phyloP scores from a whole-genome alignment of 2,329 filamentous ascomycete genomes.

The Fusarium denticulatum region DNA sequence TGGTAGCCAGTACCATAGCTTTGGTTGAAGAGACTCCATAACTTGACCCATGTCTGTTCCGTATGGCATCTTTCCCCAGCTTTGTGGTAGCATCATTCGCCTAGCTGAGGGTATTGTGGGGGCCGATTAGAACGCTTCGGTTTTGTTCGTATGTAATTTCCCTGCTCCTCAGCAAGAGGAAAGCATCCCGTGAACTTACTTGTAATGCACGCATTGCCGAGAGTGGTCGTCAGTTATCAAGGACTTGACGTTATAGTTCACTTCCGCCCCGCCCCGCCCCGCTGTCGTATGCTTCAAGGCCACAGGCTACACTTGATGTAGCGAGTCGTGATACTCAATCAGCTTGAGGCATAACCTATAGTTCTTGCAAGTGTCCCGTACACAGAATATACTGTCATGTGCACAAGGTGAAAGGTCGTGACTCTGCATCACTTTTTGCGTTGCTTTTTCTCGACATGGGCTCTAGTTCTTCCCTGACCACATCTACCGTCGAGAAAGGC shows the following conservation, averaged over 20 bases:
- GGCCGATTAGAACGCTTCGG: constrained; percentile 9
- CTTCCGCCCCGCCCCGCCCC: constrained; percentile 35
- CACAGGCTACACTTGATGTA: neutral
- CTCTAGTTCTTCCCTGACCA: constrained; percentile 1
- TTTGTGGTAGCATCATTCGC: constrained; percentile 25
- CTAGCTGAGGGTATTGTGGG: neutral
- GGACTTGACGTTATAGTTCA: neutral
- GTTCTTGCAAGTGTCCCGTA: neutral
- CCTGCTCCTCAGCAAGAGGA: neutral
- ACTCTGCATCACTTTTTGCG: neutral
- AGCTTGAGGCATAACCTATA: constrained; percentile 9
- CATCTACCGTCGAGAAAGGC: neutral
- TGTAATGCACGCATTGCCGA: neutral
- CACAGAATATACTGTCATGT: constrained; percentile 9
- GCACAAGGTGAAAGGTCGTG: constrained; percentile 3
- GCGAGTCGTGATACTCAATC: constrained; percentile 15
- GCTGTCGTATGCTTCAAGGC: constrained; percentile 19
- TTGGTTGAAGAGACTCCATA: constrained; percentile 17
- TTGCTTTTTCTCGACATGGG: neutral
- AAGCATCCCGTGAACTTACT: neutral
- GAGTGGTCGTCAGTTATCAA: constrained; percentile 2
- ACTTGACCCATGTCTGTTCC: constrained; percentile 28
- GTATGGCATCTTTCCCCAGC: constrained; percentile 32
- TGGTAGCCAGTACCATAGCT: neutral
- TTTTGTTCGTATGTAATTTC: neutral